Percentiles rank a stretch among this genome's conserved stretches.
Evolutionary conservation across 768 basidiomycete genomes (phyloP).

Genomic region (Termitomyces sp.): DNA sequence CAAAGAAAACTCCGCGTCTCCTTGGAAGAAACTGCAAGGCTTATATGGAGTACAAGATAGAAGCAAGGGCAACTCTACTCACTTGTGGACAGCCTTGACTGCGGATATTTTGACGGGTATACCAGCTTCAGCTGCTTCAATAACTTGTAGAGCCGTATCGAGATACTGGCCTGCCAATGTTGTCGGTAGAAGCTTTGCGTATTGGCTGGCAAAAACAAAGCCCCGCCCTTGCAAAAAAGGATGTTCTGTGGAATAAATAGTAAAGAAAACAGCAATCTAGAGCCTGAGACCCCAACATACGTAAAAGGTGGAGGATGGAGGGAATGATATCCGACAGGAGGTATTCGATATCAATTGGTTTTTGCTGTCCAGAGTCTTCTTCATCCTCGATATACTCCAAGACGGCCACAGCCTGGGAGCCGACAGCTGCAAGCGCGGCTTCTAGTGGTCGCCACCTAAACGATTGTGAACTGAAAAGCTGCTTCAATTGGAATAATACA

Average conservation of each 20-base stretch:
- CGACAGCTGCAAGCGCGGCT: slow-evolving; percentile 76
- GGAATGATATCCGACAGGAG: slow-evolving; percentile 81
- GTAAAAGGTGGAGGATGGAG: slow-evolving; percentile 62
- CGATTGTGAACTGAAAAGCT: neutral
- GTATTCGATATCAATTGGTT: slow-evolving; percentile 73
- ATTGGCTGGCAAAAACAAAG: slow-evolving; percentile 94
- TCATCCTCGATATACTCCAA: slow-evolving; percentile 78
- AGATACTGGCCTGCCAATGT: slow-evolving; percentile 83
- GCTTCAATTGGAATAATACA: neutral
- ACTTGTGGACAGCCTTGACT: slow-evolving; percentile 94
- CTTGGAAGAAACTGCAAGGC: slow-evolving; percentile 62
- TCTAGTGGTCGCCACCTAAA: slow-evolving; percentile 91
- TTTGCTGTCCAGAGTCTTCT: slow-evolving; percentile 54
- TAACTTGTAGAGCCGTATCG: slow-evolving; percentile 79
- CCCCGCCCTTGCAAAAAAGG: slow-evolving; percentile 95
- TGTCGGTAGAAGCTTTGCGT: slow-evolving; percentile 66
- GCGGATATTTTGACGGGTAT: slow-evolving; percentile 94
- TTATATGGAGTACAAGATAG: slow-evolving; percentile 6
- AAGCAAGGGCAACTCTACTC: slow-evolving; percentile 20
- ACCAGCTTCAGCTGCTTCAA: slow-evolving; percentile 68
- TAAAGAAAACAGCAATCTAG: neutral
- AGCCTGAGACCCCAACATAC: slow-evolving; percentile 39
- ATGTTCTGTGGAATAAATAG: slow-evolving; percentile 45
- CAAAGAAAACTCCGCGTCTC: slow-evolving; percentile 57
- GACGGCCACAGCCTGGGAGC: slow-evolving; percentile 75